Evolutionary conservation across 768 basidiomycete species (phyloP), one percentile per base, ranked within the genome.

Genomic region (Auriscalpium vulgare): DNA sequence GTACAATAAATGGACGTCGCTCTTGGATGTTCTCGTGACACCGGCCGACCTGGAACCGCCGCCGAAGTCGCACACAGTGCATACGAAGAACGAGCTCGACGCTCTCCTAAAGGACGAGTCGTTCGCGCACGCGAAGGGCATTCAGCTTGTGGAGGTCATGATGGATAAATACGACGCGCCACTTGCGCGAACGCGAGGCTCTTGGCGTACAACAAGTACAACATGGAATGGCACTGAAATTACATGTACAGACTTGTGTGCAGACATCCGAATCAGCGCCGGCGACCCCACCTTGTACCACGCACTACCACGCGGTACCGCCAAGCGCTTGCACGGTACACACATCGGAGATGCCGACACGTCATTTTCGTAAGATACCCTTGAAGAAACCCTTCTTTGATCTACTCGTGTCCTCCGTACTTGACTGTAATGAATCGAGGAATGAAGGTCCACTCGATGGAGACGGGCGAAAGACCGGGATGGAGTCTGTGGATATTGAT

Each of bases 151-250:
- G 14, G 91, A 94, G 70, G 79, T 94, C 9, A 69, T 84, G 56
- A 90, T 94, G 87, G 79, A 75, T 23, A 77, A 75, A 59, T 69
- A 77, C 29, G 91, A 94, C 67, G 87, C 88, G 0, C 91, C 91
- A 4, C 70, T 75, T 38, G 77, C 80, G 37, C 71, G n/a, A 29
- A 29, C 29, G 29, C 29, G 29, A 29, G 29, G 29, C 29, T 29
- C 29, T 29, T 29, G 29, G 29, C 29, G 2, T 29, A 29, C 29
- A n/a, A n/a, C n/a, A n/a, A n/a, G n/a, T n/a, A n/a, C n/a, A 29
- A 29, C 29, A 29, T 5, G 29, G 29, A 29, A 29, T 29, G 29
- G 29, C 29, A 29, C 29, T 29, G 29, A 29, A 7, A 29, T 29
- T 29, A 29, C 29, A 29, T 29, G 29, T 29, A 29, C 29, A 29